Evolutionary conservation across 768 basidiomycete species (phyloP).

Genomic region (Pleurotus pulmonarius): DNA sequence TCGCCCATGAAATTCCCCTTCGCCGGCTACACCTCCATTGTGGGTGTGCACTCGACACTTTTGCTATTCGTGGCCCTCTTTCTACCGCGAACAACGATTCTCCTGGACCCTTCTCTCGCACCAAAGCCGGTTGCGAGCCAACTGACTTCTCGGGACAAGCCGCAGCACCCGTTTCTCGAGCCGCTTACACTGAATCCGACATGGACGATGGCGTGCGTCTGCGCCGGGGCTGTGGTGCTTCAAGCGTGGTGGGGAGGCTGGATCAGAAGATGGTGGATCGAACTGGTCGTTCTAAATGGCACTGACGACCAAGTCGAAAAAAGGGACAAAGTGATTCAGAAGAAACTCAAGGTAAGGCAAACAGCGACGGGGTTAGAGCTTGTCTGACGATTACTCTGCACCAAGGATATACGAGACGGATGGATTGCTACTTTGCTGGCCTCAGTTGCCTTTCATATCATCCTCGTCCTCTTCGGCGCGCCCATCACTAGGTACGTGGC

Average conservation of each 20-base stretch:
- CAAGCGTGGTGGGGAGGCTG: constrained; percentile 74
- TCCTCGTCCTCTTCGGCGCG: constrained; percentile 72
- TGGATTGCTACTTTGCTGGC: constrained; percentile 47
- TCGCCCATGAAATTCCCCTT: constrained; percentile 34
- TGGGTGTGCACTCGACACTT: constrained; percentile 65
- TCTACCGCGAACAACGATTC: constrained; percentile 59
- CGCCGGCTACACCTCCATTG: constrained; percentile 58
- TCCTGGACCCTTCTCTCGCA: constrained; percentile 31
- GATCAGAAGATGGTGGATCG: constrained; percentile 56
- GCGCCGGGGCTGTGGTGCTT: constrained; percentile 48
- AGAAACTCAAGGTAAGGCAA: constrained; percentile 35
- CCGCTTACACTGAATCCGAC: constrained; percentile 60
- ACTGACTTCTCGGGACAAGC: constrained; percentile 49
- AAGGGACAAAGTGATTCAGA: constrained; percentile 34
- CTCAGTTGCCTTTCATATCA: constrained; percentile 42
- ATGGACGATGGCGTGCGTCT: constrained; percentile 54
- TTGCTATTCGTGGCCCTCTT: constrained; percentile 63
- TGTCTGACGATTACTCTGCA: too few relatives aligned
- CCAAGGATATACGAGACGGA: constrained; percentile 50
- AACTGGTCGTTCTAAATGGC: constrained; percentile 30
- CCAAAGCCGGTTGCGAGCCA: constrained; percentile 25
- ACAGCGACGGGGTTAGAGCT: background rate
- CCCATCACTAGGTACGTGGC: constrained; percentile 53
- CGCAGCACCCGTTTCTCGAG: constrained; percentile 69
- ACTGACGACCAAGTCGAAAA: constrained; percentile 38